Conservation (phyloP, 2,329 filamentous ascomycete species). For the Stagonosporopsis tanaceti region DNA sequence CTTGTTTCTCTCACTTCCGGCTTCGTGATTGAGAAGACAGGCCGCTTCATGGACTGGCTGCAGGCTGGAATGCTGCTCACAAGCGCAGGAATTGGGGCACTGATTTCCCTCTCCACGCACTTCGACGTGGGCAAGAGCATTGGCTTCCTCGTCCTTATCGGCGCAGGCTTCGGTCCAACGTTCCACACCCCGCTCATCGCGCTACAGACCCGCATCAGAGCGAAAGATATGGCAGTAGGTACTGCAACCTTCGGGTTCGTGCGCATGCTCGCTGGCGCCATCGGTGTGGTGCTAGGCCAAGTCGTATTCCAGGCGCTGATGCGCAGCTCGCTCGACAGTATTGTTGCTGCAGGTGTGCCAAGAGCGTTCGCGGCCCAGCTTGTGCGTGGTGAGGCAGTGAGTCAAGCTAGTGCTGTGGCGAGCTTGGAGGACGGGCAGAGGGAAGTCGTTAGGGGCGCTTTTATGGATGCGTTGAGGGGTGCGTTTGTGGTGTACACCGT, state of each 20-base stretch:
- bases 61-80: conserved; percentile 43
- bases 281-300: conserved; percentile 60
- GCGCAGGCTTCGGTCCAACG: conserved; percentile 61
- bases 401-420: conserved; percentile 35
- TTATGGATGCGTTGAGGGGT: conserved; percentile 54
- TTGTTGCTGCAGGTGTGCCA: conserved; percentile 32
- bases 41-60: conserved; percentile 51
- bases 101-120: conserved; percentile 32
- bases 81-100: conserved; percentile 46
- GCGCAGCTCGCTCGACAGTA: conserved; percentile 51
- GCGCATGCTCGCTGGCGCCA: conserved; percentile 54
- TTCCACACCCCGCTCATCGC: conserved; percentile 64
- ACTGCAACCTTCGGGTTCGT: conserved; percentile 61
- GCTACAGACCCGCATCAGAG: conserved; percentile 66
- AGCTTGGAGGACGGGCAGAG: conserved; percentile 42
- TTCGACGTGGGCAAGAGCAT: conserved; percentile 49
- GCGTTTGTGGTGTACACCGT: conserved; percentile 62
- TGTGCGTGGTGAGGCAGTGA: conserved; percentile 43
- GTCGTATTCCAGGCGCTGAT: conserved; percentile 65
- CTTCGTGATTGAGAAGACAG: conserved; percentile 54
- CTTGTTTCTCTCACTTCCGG: conserved; percentile 57
- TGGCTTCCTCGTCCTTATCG: conserved; percentile 59
- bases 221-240: conserved; percentile 60
- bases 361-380: conserved; percentile 33
- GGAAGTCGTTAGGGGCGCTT: conserved; percentile 51